Percentiles rank a stretch among this genome's conserved stretches.
Evolutionary conservation across 163 green algal genomes (phyloP).

Genomic region (Chlorella variabilis): DNA sequence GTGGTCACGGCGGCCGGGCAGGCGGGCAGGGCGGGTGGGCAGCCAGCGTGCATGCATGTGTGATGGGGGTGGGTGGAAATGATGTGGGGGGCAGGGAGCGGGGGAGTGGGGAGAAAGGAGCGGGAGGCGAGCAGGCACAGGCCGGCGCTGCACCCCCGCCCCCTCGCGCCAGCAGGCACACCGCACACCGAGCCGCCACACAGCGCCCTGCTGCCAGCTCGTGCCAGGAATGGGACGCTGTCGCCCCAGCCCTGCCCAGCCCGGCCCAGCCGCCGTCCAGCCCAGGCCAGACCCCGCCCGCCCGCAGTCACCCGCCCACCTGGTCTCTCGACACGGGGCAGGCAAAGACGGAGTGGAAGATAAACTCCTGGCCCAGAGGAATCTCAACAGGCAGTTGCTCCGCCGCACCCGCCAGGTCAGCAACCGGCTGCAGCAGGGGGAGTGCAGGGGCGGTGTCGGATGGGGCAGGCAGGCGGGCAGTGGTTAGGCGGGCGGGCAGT

Average conservation of each 20-base stretch:
- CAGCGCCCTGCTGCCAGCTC: too few relatives aligned
- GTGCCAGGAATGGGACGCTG: too few relatives aligned
- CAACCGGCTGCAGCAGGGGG: not conserved
- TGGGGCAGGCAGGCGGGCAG: not conserved
- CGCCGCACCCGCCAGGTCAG: not conserved
- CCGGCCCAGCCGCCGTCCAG: not conserved
- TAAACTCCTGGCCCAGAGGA: conserved; percentile 88
- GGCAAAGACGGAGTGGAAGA: conserved; percentile 95
- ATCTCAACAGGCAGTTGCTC: conserved; percentile 93
- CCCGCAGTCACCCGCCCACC: conserved; percentile 7
- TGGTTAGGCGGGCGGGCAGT: not conserved
- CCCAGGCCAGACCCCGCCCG: not conserved
- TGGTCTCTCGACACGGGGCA: conserved; percentile 91
- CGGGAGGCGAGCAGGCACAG: too few relatives aligned
- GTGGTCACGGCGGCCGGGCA: not conserved
- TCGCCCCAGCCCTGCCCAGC: too few relatives aligned
- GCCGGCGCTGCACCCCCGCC: too few relatives aligned
- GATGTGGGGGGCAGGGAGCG: too few relatives aligned
- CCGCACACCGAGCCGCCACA: too few relatives aligned
- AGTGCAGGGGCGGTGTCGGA: not conserved
- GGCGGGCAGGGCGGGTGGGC: too few relatives aligned
- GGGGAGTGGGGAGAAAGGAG: too few relatives aligned
- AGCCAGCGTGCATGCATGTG: too few relatives aligned
- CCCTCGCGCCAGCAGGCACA: too few relatives aligned
- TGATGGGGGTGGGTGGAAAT: too few relatives aligned